These are phyloP conservation scores for Diplodia seriata DNA, from an alignment of 2,329 filamentous ascomycete species.

Conservation along the genomic window DNA sequence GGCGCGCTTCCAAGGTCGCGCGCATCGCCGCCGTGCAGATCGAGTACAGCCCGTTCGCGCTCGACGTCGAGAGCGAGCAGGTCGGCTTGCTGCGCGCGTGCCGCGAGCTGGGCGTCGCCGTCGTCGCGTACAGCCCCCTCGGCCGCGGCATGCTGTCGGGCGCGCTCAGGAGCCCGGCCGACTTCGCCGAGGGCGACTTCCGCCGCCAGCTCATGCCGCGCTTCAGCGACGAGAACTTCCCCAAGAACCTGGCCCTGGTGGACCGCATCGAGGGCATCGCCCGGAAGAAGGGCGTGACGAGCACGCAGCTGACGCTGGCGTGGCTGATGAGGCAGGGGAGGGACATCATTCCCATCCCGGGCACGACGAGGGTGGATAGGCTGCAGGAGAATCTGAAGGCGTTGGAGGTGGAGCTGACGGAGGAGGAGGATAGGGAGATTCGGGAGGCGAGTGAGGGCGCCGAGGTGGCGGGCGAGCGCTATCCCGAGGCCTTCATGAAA, in stretches of 20 bases:
- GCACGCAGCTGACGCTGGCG: constrained; percentile 62
- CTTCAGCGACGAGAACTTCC: constrained; percentile 52
- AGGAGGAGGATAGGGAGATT: constrained; percentile 43
- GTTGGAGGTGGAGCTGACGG: constrained; percentile 40
- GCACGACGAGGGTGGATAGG: constrained; percentile 46
- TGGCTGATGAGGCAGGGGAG: constrained; percentile 51
- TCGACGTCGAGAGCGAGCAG: constrained; percentile 53
- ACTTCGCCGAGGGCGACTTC: constrained; percentile 51
- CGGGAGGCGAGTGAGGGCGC: constrained; percentile 46
- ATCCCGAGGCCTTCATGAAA: constrained; percentile 47
- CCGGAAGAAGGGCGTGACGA: constrained; percentile 59
- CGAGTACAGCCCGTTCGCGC: constrained; percentile 59
- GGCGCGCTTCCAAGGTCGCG: constrained; percentile 57
- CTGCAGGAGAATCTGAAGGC: constrained; percentile 44
- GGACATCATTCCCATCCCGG: constrained; percentile 63
- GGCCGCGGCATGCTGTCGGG: constrained; percentile 42
- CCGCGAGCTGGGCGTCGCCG: constrained; percentile 53
- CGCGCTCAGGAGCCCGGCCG: constrained; percentile 47
- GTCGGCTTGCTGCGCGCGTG: constrained; percentile 47
- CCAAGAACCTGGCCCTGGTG: constrained; percentile 47
- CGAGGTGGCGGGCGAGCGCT: constrained; percentile 51
- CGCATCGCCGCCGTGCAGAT: constrained; percentile 58
- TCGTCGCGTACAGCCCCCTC: constrained; percentile 51
- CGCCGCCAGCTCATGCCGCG: constrained; percentile 46
- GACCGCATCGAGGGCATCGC: constrained; percentile 43